phyloP scores from a whole-genome alignment of 495 filamentous ascomycete species.

The Peziza echinospora region DNA sequence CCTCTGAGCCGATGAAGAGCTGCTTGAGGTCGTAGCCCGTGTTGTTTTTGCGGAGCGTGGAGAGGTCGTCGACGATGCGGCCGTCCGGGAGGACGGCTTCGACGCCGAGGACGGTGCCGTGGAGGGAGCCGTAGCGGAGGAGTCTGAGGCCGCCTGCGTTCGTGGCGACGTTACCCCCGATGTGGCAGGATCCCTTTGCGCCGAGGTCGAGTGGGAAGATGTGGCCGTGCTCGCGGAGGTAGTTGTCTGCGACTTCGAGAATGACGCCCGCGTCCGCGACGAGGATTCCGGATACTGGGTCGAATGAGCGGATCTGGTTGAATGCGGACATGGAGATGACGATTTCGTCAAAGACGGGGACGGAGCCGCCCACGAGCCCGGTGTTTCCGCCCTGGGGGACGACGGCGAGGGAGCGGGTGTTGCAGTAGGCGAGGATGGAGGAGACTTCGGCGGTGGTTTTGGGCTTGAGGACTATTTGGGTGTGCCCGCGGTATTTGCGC shows the following conservation, averaged over 20 bases:
- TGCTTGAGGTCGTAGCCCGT: conserved; percentile 96
- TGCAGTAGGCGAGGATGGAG: conserved; percentile 78
- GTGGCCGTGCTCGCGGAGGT: conserved; percentile 52
- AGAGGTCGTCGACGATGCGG: conserved; percentile 72
- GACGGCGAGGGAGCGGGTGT: conserved; percentile 70
- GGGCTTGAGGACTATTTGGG: conserved; percentile 70
- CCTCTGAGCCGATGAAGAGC: conserved; percentile 85
- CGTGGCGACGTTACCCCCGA: conserved; percentile 94
- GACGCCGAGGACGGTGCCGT: conserved; percentile 76
- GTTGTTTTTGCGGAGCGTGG: conserved; percentile 84
- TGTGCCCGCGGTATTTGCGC: conserved; percentile 90
- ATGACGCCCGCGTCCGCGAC: conserved; percentile 82
- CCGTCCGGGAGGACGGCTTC: conserved; percentile 87
- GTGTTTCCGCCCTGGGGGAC: conserved; percentile 98
- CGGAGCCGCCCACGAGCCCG: conserved; percentile 78
- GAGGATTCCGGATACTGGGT: conserved; percentile 74
- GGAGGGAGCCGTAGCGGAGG: conserved; percentile 78
- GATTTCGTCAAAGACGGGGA: conserved; percentile 95
- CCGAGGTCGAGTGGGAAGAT: conserved; percentile 91
- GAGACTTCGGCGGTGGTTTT: conserved; percentile 62
- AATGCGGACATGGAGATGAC: conserved; percentile 73
- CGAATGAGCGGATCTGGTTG: conserved; percentile 78
- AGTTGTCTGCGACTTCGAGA: conserved; percentile 67
- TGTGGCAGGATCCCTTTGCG: conserved; percentile 90
- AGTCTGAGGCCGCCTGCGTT: conserved; percentile 85